These are phyloP conservation scores for Cadophora malorum DNA, from an alignment of 2,329 filamentous ascomycete genomes.

Conservation along the genomic window DNA sequence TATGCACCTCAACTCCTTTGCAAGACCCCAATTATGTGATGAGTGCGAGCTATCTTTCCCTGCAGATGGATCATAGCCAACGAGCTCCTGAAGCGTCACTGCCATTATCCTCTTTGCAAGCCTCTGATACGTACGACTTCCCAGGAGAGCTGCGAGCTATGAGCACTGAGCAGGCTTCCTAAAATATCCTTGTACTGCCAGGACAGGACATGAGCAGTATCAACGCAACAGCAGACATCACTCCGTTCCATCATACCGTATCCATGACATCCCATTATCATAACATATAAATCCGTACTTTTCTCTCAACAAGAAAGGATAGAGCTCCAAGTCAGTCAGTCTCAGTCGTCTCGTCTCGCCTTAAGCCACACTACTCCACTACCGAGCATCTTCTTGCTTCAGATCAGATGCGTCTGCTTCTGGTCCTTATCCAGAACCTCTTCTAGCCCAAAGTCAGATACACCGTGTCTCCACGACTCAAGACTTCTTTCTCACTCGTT, in stretches of 20 bases:
- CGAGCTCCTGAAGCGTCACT: slow-evolving; percentile 8
- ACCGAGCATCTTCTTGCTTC: neutral
- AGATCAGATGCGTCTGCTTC: slow-evolving; percentile 9
- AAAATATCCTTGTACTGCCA: neutral
- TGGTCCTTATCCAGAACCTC: neutral
- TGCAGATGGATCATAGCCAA: slow-evolving; percentile 4
- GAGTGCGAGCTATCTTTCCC: neutral
- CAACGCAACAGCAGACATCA: slow-evolving; percentile 6
- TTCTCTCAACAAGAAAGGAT: neutral
- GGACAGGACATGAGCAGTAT: neutral
- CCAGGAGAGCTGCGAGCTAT: neutral
- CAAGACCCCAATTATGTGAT: slow-evolving; percentile 7
- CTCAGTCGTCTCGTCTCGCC: neutral
- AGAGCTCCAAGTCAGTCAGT: neutral
- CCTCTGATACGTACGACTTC: neutral
- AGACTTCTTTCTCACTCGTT: neutral
- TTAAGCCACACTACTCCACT: neutral
- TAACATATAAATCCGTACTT: neutral
- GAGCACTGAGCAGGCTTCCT: slow-evolving; percentile 5
- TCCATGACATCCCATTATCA: neutral
- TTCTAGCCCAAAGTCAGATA: slow-evolving; percentile 4
- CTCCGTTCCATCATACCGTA: neutral
- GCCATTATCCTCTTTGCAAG: slow-evolving; percentile 1
- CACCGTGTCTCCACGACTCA: neutral
- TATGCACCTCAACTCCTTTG: slow-evolving; percentile 3